These are phyloP conservation scores for Nevesoporus exiguus DNA, from an alignment of 768 basidiomycete species.

Conservation along the genomic window DNA sequence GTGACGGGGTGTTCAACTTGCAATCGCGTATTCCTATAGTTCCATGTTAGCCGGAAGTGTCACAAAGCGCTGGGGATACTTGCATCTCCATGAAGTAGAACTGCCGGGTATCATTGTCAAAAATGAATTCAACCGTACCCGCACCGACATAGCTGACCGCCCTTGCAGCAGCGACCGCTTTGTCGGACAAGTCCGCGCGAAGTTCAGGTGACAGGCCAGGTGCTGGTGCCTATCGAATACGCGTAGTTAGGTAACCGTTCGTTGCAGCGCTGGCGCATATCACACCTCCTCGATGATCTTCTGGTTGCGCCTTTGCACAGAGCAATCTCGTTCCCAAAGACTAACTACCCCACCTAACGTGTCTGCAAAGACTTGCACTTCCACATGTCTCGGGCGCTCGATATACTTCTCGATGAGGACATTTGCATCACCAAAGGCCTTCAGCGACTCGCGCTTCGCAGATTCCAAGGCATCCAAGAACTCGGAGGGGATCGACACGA, in stretches of 20 bases:
- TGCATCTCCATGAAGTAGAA: constrained; percentile 98
- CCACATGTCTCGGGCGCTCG: constrained; percentile 82
- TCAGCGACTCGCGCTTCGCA: constrained; percentile 86
- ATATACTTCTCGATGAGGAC: constrained; percentile 92
- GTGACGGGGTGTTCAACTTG: constrained; percentile 93
- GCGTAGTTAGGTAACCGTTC: not conserved
- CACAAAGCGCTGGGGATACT: constrained; percentile 19
- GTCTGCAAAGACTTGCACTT: constrained; percentile 95
- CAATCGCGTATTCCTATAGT: constrained; percentile 70
- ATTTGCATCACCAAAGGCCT: constrained; percentile 82
- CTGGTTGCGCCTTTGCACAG: constrained; percentile 88
- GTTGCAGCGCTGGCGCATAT: not conserved
- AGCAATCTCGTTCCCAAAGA: constrained; percentile 94
- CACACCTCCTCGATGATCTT: constrained; percentile 90
- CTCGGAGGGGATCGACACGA: constrained; percentile 59
- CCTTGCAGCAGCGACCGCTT: constrained; percentile 88
- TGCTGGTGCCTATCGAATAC: constrained; percentile 67
- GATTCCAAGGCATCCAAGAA: constrained; percentile 80
- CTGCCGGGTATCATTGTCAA: constrained; percentile 81
- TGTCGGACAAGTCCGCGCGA: constrained; percentile 74
- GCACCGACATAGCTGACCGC: constrained; percentile 92
- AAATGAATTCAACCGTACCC: constrained; percentile 95
- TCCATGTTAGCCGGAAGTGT: not conserved
- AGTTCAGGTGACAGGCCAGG: constrained; percentile 80
- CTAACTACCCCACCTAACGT: constrained; percentile 76